Evolutionary conservation across 1,284 basidiomycete species (phyloP).

Genomic region (Phaffia rhodozyma): DNA sequence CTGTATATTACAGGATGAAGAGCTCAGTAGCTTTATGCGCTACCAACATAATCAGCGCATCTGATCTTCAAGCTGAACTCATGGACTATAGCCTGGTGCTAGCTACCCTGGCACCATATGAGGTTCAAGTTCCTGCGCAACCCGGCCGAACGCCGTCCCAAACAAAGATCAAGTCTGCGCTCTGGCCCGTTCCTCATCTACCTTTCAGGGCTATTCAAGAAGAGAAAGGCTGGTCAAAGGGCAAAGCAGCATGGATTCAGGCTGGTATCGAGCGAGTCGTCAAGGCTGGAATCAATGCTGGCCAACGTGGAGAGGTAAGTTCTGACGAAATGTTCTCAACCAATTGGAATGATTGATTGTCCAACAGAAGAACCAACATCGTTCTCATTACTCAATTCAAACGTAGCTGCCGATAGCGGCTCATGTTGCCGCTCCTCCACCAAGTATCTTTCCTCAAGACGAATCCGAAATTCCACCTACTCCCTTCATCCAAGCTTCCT

Average conservation of each 20-base stretch:
- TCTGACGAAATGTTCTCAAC: background rate
- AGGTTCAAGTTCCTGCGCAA: conserved; percentile 51
- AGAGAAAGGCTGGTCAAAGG: conserved; percentile 48
- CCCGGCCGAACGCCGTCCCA: conserved; percentile 60
- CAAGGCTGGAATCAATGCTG: conserved; percentile 43
- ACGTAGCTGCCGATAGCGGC: conserved; percentile 61
- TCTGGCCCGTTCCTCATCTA: conserved; percentile 73
- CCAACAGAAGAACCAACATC: background rate
- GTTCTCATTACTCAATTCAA: background rate
- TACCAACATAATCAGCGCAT: conserved; percentile 19
- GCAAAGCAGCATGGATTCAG: conserved; percentile 56
- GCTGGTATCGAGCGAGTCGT: conserved; percentile 50
- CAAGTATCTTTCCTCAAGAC: conserved; percentile 34
- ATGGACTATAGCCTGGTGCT: conserved; percentile 35
- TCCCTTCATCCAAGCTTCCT: conserved; percentile 33
- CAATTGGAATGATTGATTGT: background rate
- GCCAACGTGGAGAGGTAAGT: conserved; percentile 46
- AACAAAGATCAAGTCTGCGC: conserved; percentile 49
- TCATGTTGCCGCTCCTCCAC: conserved; percentile 54
- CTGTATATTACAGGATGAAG: conserved; percentile 6
- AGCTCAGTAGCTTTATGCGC: conserved; percentile 27
- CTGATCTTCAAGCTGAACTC: conserved; percentile 27
- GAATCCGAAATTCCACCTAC: conserved; percentile 42
- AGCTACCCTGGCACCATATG: conserved; percentile 43
- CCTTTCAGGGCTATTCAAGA: conserved; percentile 55